Base-by-base conservation (phyloP, 352 stramenopile species). In the Phytophthora syringae region DNA sequence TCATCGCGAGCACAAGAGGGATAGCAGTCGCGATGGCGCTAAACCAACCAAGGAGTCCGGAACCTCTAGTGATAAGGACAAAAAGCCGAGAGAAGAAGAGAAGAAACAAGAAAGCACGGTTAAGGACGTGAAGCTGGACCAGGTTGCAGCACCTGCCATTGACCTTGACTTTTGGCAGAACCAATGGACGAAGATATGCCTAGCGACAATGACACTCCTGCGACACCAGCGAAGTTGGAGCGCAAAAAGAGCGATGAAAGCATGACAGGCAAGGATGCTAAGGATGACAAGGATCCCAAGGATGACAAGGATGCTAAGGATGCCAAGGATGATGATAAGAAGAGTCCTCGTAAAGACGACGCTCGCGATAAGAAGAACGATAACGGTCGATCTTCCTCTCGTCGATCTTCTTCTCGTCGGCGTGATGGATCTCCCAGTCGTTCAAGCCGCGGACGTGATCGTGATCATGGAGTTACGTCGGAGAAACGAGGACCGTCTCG, bases 71-170 rank as follows among this genome's bases (percentile, higher is more conserved):
- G 62, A 72, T 34, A 82, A 82, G 51, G 32, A 62, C 37, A 70
- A 66, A 43, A 66, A 67, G 44, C 48, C 68, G 32, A 76, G 80
- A 60, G 65, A 70, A 63, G 60, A 70, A 42, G 20, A 64, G 13
- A 74, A 72, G 44, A 71, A 81, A 48, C 70, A 75, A 59, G 60
- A 76, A 63, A 80, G 53, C 50, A 85, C 60, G 24, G 72, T 78
- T 30, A 84, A 91, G 52, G 84, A 95, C 30, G 85, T 92, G 12
- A 91, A 93, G 65, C 57, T 88, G 42, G 82, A 94, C 43, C 76
- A 92, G 40, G 76, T 95, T 18, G 84, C 84, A 22, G 87, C 87
- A 20, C 87, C 87, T 51, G 87, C 87, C 3, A 95, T 95, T 64
- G 87, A 95, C 56, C 74, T 95, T 56, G 87, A 92, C 63, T 95